phyloP scores from a whole-genome alignment of 768 basidiomycete species.

The Sporobolomyces roseus region DNA sequence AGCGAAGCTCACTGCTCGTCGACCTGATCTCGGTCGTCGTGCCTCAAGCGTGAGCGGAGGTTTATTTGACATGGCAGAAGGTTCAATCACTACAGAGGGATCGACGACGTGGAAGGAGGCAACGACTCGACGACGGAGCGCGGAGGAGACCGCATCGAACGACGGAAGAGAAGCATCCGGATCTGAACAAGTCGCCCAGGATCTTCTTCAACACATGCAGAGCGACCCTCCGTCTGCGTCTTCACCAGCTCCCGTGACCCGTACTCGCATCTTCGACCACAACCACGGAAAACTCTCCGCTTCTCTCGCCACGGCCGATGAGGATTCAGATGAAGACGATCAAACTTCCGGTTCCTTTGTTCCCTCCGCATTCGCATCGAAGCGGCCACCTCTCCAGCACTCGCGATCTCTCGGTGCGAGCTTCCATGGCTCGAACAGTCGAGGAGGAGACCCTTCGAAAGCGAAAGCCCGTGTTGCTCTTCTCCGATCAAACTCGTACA shows the following conservation, averaged over 20 bases:
- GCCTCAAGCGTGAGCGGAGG: background rate
- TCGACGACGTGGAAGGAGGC: background rate
- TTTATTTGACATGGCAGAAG: background rate
- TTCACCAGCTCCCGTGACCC: conserved; percentile 10
- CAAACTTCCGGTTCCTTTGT: background rate
- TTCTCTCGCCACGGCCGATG: background rate
- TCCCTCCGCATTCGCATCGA: background rate
- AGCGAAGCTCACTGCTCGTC: background rate
- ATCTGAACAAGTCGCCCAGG: conserved; percentile 13
- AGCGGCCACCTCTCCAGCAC: conserved; percentile 5
- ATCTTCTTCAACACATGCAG: conserved; percentile 35
- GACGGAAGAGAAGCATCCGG: conserved; percentile 1
- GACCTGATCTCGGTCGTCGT: conserved; percentile 16
- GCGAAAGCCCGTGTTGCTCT: conserved; percentile 3
- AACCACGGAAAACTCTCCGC: background rate
- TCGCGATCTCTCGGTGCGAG: conserved; percentile 10
- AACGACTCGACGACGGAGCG: background rate
- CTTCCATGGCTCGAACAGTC: background rate
- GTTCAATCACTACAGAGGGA: too few species aligned
- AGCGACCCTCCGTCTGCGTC: conserved; percentile 29
- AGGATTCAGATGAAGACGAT: conserved; percentile 9
- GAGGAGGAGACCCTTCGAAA: conserved; percentile 12
- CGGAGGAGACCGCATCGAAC: background rate
- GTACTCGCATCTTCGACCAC: background rate
- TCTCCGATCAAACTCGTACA: conserved; percentile 18